Evolutionary conservation across 208 protist species (phyloP), one percentile per base, ranked within the genome.

Genomic region (Histomonas meleagridis): DNA sequence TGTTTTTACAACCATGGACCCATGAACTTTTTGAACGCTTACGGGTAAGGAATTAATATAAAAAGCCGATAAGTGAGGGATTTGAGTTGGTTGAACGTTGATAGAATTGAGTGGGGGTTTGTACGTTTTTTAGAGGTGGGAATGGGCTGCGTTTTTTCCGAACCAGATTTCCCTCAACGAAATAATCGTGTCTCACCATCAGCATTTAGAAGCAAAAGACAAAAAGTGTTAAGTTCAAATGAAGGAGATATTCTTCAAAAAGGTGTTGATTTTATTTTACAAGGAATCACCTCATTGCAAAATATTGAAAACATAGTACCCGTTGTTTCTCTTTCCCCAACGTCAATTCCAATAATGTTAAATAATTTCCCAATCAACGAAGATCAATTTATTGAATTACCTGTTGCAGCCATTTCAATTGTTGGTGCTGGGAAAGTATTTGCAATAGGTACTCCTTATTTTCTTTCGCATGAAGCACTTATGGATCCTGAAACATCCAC

Each of bases 101-200:
- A n/a, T n/a, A n/a, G n/a, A n/a, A n/a, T n/a, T n/a, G n/a, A n/a
- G n/a, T n/a, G n/a, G n/a, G n/a, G n/a, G n/a, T n/a, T n/a, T n/a
- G n/a, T n/a, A n/a, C n/a, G n/a, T n/a, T n/a, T n/a, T n/a, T n/a
- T n/a, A n/a, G n/a, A n/a, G n/a, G n/a, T n/a, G n/a, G n/a, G n/a
- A n/a, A 86, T 86, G 76, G 76, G 76, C 46, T 86, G 76, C 26
- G 46, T 86, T 51, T 12, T 46, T 51, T 86, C 76, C 40, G 32
- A 12, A 38, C 40, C 76, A 21, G 46, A 12, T 38, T 26, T 18
- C 9, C n/a, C 76, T 9, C 23, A 55, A 51, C 18, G 18, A n/a
- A 43, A 38, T 12, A 7, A 16, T 5, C 40, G 46, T 14, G 21
- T 12, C 26, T 26, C 32, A n/a, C 32, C 32, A 48, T 21, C 40